Evolutionary conservation across 768 basidiomycete species (phyloP), one percentile per base, ranked within the genome.

Genomic region (Pholiota conissans): DNA sequence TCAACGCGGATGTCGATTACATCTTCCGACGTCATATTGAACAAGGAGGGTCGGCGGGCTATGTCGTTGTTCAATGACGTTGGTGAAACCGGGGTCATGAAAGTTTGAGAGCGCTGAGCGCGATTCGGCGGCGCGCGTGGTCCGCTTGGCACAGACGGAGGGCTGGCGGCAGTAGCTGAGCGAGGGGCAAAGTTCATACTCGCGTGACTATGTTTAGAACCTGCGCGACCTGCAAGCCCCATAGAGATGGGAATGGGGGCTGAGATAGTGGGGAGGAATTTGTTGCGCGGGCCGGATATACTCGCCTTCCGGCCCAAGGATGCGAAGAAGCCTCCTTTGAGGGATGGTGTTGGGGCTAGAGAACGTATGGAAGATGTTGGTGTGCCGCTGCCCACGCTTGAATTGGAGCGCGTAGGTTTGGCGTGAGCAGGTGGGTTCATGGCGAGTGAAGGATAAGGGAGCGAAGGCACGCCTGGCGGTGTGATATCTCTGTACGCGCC

Each of bases 381-480:
- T 3, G 76, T 72, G 34, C 63, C 70, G 29, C 69, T 71, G 55
- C 65, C 69, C 11, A 71, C 56, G 54, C 68, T 64, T 28, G 69
- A 71, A 45, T 72, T 73, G 37, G 76, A 69, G 56, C 68, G 73
- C 32, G 65, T 63, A 28, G 71, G 74, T 51, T 59, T 60, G n/a
- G 40, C 59, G 58, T 63, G 72, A 50, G 63, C 71, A 49, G 66
- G 67, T 34, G 67, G 67, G 37, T 66, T 64, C 18, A 69, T 40
- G n/a, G 82, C 88, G 35, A 92, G 74, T 3, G 86, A 83, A 3
- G 91, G 91, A 65, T 93, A 93, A 3, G 91, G 91, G 35, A 93
- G 79, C 5, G 79, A 67, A 0, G 87, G 83, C 7, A 79, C 72
- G 53, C 76, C 80, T n/a, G 87, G 77, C 1, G 80, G 77, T 13